Evolutionary conservation across 2,329 filamentous ascomycete genomes (phyloP).

Genomic region (Elsinoe fawcettii): DNA sequence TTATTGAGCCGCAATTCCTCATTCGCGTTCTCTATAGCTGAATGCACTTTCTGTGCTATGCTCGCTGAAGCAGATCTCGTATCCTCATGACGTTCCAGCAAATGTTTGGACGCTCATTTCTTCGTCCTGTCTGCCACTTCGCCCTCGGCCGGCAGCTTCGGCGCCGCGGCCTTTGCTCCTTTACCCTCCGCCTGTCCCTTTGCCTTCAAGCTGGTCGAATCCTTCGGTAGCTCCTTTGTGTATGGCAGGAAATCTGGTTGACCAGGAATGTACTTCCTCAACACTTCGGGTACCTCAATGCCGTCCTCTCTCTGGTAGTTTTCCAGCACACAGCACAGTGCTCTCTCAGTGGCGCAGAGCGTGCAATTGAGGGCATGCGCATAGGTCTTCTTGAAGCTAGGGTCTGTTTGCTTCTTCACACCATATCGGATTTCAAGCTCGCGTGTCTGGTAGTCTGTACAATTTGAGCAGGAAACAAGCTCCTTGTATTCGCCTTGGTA

Average conservation of each 20-base stretch:
- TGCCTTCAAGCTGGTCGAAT: conserved; percentile 55
- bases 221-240: conserved; percentile 75
- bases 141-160: conserved; percentile 19
- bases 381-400: conserved; percentile 73
- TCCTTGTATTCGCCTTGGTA: conserved; percentile 98
- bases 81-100: not conserved
- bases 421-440: conserved; percentile 90
- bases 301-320: conserved; percentile 93
- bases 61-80: conserved; percentile 6
- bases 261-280: conserved; percentile 85
- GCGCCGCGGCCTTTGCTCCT: conserved; percentile 24
- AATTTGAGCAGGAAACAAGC: conserved; percentile 95
- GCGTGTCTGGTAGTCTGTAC: conserved; percentile 92
- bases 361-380: conserved; percentile 90
- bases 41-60: not conserved
- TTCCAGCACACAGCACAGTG: conserved; percentile 89
- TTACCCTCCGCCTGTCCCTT: conserved; percentile 31
- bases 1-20: not conserved
- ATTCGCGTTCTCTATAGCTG: not conserved
- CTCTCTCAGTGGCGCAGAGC: conserved; percentile 81
- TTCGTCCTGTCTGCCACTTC: conserved; percentile 20
- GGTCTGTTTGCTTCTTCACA: conserved; percentile 73
- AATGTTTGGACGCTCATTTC: not conserved
- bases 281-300: conserved; percentile 69
- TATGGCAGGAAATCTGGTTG: conserved; percentile 84